Evolutionary conservation across 2,329 filamentous ascomycete genomes (phyloP).

Genomic region (Immersiporthe knoxdaviesiana): DNA sequence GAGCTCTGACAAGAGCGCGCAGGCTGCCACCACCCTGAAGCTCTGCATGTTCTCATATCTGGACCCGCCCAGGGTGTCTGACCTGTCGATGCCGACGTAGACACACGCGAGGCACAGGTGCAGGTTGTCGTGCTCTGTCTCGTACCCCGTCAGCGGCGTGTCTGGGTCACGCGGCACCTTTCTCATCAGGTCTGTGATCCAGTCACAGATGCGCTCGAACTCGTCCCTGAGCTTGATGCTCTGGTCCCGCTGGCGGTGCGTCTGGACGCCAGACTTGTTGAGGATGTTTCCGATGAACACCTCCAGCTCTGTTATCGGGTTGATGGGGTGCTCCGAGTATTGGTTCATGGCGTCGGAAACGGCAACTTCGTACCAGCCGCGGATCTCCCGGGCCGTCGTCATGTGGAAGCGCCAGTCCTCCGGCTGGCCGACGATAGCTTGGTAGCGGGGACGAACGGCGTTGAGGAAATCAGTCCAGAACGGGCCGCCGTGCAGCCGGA

Average conservation of each 20-base stretch:
- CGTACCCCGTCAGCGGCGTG: conserved; percentile 20
- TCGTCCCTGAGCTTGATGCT: conserved; percentile 57
- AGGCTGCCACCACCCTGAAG: conserved; percentile 39
- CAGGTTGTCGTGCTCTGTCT: conserved; percentile 31
- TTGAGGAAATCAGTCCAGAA: conserved; percentile 50
- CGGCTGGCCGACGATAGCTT: conserved; percentile 32
- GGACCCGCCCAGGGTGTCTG: conserved; percentile 9
- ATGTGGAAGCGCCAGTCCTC: conserved; percentile 39
- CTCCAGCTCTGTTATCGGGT: conserved; percentile 53
- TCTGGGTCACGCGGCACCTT: conserved; percentile 11
- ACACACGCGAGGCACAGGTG: conserved; percentile 40
- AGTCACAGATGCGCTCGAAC: conserved; percentile 51
- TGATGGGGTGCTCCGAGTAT: conserved; percentile 50
- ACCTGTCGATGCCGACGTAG: conserved; percentile 26
- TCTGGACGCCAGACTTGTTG: conserved; percentile 54
- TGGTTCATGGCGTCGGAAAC: conserved; percentile 47
- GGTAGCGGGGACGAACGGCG: conserved; percentile 36
- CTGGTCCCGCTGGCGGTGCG: conserved; percentile 53
- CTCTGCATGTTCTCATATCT: conserved; percentile 33
- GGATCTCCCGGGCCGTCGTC: conserved; percentile 47
- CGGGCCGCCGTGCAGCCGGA: conserved; percentile 36
- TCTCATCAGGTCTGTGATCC: conserved; percentile 43
- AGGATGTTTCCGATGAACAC: conserved; percentile 61
- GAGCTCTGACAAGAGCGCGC: conserved; percentile 38
- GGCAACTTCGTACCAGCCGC: conserved; percentile 48